phyloP scores from a whole-genome alignment of 1,139 yeast species.

The Scheffersomyces segobiensis region DNA sequence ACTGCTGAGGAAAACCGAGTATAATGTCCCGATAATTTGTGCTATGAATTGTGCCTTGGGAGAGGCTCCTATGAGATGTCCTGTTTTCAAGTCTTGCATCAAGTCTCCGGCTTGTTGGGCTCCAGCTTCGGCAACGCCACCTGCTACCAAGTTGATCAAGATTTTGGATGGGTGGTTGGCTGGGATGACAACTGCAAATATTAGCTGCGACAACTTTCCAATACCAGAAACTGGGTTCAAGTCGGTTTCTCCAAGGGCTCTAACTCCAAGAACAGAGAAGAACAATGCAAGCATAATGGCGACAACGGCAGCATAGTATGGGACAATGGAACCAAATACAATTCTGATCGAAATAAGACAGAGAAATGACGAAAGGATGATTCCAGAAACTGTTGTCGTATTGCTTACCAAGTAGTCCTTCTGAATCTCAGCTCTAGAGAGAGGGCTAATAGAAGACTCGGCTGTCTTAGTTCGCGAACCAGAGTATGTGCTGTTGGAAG shows the following conservation, averaged over 20 bases:
- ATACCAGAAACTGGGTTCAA: conserved; percentile 96
- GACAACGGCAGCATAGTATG: conserved; percentile 63
- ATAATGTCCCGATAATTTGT: conserved; percentile 81
- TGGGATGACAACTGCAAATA: conserved; percentile 85
- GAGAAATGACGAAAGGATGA: conserved; percentile 60
- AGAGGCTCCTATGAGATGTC: conserved; percentile 87
- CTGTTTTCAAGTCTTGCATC: conserved; percentile 96
- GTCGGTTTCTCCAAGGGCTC: conserved; percentile 96
- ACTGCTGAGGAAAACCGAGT: conserved; percentile 78
- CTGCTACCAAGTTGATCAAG: conserved; percentile 84
- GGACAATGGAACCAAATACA: conserved; percentile 72
- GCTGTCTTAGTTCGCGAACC: background rate
- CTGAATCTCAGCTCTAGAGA: conserved; percentile 12
- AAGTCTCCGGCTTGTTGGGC: conserved; percentile 99
- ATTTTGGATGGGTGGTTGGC: conserved; percentile 75
- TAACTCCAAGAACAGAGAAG: conserved; percentile 80
- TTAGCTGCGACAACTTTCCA: conserved; percentile 86
- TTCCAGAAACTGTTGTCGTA: conserved; percentile 57
- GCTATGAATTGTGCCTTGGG: conserved; percentile 91
- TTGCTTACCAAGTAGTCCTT: conserved; percentile 50
- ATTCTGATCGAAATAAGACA: conserved; percentile 64
- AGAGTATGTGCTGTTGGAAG: conserved; percentile 18
- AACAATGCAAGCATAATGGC: conserved; percentile 77
- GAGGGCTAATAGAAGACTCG: conserved; percentile 1
- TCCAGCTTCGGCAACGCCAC: conserved; percentile 97